Base-by-base conservation (phyloP, 495 filamentous ascomycete genomes). In the Achaetomiella virescens region DNA sequence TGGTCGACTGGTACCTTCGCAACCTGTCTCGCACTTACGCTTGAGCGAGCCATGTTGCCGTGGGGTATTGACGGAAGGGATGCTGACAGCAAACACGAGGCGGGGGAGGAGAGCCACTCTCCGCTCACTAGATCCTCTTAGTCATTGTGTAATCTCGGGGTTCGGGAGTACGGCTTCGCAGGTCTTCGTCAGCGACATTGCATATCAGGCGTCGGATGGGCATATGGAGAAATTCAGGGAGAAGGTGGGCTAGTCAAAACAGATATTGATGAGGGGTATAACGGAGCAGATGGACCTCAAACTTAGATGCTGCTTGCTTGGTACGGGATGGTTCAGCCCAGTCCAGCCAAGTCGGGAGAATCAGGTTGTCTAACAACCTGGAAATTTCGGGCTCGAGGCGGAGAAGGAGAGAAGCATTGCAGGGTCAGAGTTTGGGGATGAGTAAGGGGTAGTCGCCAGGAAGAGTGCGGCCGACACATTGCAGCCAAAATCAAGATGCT, bases 1-100 rank as follows among this genome's bases (percentile, higher is more conserved):
- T 98, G 67, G 92, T 97, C 53, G 93, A 98, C 76, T 98, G 93
- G 93, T 98, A 98, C 73, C 82, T 98, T 65, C 84, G 95, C 64
- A 98, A 98, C 76, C 79, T 98, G 64, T 86, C 90, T 43, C 85
- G 93, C 63, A 95, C 91, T 46, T 98, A 98, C 76, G 71, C 73
- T 22, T 64, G 54, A 64, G 45, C 17, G 29, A 14, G 20, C 33
- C 25, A 27, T 22, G 6, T 18, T 18, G 21, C 17, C 11, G n/a
- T 17, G 10, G 27, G 8, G 21, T 3, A 21, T n/a, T 20, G 33
- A 25, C 7, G 29, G 38, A 22, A 35, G 24, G 31, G 51, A 36
- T 35, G 45, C 47, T 50, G 27, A 27, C 40, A 12, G 38, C 38
- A 44, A 27, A 4, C 20, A 15, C 6, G 17, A 27, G 31, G 20